Conservation (phyloP, 352 stramenopile species). For the Globisporangium cederbergense region DNA sequence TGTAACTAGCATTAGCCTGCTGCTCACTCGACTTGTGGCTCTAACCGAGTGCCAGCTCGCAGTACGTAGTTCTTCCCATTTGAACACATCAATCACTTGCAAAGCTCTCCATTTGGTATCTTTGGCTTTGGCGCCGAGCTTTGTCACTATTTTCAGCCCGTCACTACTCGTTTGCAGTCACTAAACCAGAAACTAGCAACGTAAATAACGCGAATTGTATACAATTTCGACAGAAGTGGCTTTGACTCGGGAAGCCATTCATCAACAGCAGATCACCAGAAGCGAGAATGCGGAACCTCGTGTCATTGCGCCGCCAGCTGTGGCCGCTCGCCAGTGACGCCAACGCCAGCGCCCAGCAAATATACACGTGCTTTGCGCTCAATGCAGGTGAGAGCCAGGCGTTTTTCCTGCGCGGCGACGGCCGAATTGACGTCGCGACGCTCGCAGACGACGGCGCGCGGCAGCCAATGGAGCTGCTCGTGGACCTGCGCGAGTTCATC, state of each 20-base stretch:
- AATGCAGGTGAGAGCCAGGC: slow-evolving; percentile 30
- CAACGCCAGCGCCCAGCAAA: background rate
- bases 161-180: background rate
- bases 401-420: slow-evolving; percentile 34
- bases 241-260: slow-evolving; percentile 8
- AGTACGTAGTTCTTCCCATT: background rate
- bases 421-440: slow-evolving; percentile 30
- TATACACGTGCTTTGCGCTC: slow-evolving; percentile 25
- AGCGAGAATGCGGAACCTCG: slow-evolving; percentile 54
- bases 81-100: background rate
- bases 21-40: background rate
- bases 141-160: no score
- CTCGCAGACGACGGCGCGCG: slow-evolving; percentile 22
- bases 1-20: background rate
- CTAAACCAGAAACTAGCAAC: background rate
- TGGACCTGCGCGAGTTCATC: slow-evolving; percentile 30
- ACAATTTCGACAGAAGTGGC: background rate
- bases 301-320: slow-evolving; percentile 42
- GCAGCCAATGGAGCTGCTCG: slow-evolving; percentile 24
- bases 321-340: slow-evolving; percentile 30
- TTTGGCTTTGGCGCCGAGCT: no score
- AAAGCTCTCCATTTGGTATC: background rate
- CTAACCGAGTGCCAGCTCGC: background rate
- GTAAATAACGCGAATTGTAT: background rate
- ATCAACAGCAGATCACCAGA: background rate